Conservation (phyloP, 2,329 filamentous ascomycete genomes). For the Alternaria ventricosa region DNA sequence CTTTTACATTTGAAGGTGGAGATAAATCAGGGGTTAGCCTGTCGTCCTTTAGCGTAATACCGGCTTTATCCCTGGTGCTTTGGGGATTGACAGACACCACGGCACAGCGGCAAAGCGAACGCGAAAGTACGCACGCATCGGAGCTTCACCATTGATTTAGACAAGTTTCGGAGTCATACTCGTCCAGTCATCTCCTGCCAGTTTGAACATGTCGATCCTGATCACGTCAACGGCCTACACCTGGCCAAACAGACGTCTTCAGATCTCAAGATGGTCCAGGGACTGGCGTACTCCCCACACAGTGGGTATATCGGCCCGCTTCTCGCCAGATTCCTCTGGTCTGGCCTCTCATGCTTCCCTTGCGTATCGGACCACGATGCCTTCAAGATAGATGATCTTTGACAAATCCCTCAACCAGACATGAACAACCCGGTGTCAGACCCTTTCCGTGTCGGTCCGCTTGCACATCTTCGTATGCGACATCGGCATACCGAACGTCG, state of each 20-base stretch:
- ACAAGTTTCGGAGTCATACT: background rate
- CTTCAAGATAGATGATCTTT: background rate
- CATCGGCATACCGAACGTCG: slow-evolving; percentile 27
- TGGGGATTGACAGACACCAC: background rate
- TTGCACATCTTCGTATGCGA: slow-evolving; percentile 6
- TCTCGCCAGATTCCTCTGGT: background rate
- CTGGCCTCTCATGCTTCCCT: background rate
- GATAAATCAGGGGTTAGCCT: background rate
- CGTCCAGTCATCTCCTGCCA: background rate
- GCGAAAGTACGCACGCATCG: background rate
- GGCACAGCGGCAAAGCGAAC: background rate
- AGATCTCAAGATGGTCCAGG: background rate
- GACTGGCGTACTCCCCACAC: background rate
- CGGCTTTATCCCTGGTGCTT: background rate
- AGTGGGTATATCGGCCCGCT: background rate
- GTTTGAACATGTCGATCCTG: background rate
- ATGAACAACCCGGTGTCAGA: background rate
- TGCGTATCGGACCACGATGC: background rate
- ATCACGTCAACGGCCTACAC: background rate
- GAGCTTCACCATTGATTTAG: background rate
- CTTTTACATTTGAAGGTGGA: background rate
- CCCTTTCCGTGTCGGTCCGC: slow-evolving; percentile 14
- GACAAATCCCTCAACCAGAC: background rate
- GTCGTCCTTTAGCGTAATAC: background rate
- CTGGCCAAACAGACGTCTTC: background rate